These are phyloP conservation scores for Infundibulicybe gibba DNA, from an alignment of 768 basidiomycete species.

Conservation along the genomic window DNA sequence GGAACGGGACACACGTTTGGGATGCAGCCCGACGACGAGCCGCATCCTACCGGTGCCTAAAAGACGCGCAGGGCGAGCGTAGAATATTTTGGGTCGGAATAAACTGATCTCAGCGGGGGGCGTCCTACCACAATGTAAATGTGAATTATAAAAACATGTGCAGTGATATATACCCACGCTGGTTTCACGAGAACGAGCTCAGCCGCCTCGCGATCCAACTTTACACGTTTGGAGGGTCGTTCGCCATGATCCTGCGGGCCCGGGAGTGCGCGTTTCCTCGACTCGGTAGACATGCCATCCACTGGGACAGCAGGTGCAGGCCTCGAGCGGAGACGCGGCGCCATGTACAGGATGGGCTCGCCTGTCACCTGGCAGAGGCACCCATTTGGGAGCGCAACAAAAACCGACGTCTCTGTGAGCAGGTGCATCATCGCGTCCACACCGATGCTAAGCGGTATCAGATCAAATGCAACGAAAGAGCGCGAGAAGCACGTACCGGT, in stretches of 20 bases:
- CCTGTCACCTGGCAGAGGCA: slow-evolving; percentile 86
- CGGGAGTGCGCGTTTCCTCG: slow-evolving; percentile 11
- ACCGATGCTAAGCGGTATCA: slow-evolving; percentile 56
- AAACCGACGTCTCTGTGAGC: slow-evolving; percentile 71
- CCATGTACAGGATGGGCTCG: slow-evolving; percentile 47
- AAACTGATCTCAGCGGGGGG: slow-evolving; percentile 51
- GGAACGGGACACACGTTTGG: slow-evolving; percentile 35
- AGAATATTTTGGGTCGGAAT: slow-evolving; percentile 59
- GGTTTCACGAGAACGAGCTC: background rate
- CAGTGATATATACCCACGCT: background rate
- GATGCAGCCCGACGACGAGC: slow-evolving; percentile 58
- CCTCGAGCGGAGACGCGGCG: slow-evolving; percentile 9
- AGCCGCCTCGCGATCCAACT: slow-evolving; percentile 10
- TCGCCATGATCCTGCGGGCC: slow-evolving; percentile 5
- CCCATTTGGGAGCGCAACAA: slow-evolving; percentile 74
- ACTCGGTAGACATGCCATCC: too few relatives aligned
- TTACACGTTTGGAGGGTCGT: slow-evolving; percentile 25
- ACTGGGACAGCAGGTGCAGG: background rate
- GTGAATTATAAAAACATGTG: background rate
- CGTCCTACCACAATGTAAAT: slow-evolving; percentile 19
- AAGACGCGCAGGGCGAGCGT: slow-evolving; percentile 44
- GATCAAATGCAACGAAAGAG: background rate
- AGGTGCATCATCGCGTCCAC: slow-evolving; percentile 75
- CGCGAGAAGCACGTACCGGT: slow-evolving; percentile 40
- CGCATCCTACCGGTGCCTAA: too few relatives aligned